Percentiles rank a stretch among this genome's conserved stretches.
Evolutionary conservation across 2,329 filamentous ascomycete species (phyloP).

Genomic region (Aspergillus sp.): DNA sequence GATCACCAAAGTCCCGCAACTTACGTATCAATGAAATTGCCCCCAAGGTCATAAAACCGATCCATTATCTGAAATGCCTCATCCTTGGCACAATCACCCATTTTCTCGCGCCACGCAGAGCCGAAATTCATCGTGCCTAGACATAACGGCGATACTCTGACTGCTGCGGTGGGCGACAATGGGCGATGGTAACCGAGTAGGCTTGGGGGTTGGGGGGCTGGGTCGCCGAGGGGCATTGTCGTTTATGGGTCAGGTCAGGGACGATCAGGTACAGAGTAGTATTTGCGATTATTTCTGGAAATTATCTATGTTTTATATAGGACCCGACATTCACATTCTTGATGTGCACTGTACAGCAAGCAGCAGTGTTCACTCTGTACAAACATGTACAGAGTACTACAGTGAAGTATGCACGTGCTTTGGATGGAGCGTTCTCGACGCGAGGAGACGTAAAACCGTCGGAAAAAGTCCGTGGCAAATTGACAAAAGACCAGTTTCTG

Average conservation of each 20-base stretch:
- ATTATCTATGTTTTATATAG: too few relatives aligned
- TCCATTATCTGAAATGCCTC: conserved; percentile 43
- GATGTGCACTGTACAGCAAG: too few relatives aligned
- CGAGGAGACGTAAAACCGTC: too few relatives aligned
- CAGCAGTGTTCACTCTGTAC: too few relatives aligned
- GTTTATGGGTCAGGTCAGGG: not conserved
- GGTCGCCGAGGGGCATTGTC: not conserved
- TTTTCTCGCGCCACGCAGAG: not conserved
- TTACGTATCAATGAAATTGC: conserved; percentile 48
- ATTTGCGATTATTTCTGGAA: too few relatives aligned
- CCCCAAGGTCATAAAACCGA: conserved; percentile 42
- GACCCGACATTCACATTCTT: too few relatives aligned
- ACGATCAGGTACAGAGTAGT: too few relatives aligned
- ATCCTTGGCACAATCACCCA: conserved; percentile 38
- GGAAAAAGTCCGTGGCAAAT: too few relatives aligned
- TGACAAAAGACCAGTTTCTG: too few relatives aligned
- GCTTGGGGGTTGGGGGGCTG: not conserved
- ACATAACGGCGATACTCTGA: conserved; percentile 24
- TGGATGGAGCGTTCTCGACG: too few relatives aligned
- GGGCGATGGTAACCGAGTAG: conserved; percentile 16
- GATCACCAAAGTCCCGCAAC: not conserved
- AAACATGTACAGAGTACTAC: too few relatives aligned
- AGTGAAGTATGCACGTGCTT: too few relatives aligned
- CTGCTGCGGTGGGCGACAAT: conserved; percentile 22
- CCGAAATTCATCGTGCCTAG: conserved; percentile 31